Conservation (phyloP, 441 rosid species). For the Brassica hybrid region DNA sequence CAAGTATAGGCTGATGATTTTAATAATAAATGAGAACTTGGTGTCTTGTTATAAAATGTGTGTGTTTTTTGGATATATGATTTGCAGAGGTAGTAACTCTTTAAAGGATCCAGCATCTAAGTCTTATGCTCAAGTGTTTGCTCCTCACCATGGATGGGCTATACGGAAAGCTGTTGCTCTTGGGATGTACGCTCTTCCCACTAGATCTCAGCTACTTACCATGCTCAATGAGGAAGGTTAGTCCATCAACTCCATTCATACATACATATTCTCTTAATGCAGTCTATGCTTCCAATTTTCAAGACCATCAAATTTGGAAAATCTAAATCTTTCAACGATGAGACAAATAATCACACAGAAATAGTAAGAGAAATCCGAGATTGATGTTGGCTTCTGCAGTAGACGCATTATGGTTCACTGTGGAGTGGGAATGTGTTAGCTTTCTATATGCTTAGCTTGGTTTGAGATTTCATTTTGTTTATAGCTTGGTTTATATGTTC, state of each 20-base stretch:
- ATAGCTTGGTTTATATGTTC: not conserved
- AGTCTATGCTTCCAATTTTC: not conserved
- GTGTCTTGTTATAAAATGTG: no score
- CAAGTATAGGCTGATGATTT: not conserved
- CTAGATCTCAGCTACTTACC: conserved; percentile 68
- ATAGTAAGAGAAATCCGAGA: not conserved
- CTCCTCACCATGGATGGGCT: conserved; percentile 96
- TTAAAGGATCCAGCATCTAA: conserved; percentile 83
- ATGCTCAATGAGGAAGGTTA: conserved; percentile 90
- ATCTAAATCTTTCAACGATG: not conserved
- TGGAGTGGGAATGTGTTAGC: not conserved
- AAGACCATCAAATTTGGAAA: not conserved
- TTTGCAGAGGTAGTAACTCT: conserved; percentile 69
- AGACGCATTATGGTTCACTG: conserved; percentile 2
- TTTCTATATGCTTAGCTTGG: not conserved
- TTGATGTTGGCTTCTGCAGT: conserved; percentile 7
- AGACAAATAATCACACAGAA: not conserved
- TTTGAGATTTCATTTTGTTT: conserved; percentile 10
- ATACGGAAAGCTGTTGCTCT: conserved; percentile 89
- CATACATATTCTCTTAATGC: conserved; percentile 20
- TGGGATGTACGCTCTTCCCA: conserved; percentile 95
- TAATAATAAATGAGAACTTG: not conserved
- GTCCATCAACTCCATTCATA: conserved; percentile 36
- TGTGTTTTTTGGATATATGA: no score
- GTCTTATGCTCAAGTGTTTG: conserved; percentile 91